phyloP scores from a whole-genome alignment of 1,139 yeast genomes.

The Arxiozyma heterogenica region DNA sequence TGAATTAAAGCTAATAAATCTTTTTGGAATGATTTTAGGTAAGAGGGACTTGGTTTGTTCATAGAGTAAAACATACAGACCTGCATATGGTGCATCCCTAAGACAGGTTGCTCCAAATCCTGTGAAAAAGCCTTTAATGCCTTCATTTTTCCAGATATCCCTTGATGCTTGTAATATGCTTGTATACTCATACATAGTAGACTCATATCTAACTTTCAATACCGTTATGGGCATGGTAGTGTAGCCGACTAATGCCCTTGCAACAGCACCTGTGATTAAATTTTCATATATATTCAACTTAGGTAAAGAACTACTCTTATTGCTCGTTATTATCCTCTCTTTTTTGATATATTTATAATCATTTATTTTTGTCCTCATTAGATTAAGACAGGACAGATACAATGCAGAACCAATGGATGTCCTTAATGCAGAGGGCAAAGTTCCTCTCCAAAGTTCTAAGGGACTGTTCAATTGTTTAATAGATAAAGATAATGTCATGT shows the following conservation, averaged over 20 bases:
- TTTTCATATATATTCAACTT: conserved; percentile 63
- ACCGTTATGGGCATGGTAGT: conserved; percentile 97
- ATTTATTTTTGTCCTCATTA: conserved; percentile 48
- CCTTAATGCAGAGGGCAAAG: conserved; percentile 79
- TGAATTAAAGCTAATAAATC: conserved; percentile 14
- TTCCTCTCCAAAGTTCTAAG: conserved; percentile 80
- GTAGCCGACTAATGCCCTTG: conserved; percentile 76
- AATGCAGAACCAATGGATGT: conserved; percentile 88
- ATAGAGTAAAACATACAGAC: conserved; percentile 76
- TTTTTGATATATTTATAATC: conserved; percentile 13
- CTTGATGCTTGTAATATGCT: conserved; percentile 55
- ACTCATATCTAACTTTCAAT: conserved; percentile 82
- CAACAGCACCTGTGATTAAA: conserved; percentile 64
- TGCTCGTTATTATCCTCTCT: background rate
- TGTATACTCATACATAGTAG: conserved; percentile 60
- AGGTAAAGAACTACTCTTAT: conserved; percentile 43
- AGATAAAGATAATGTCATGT: conserved; percentile 37
- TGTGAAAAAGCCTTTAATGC: conserved; percentile 62
- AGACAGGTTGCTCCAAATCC: conserved; percentile 85
- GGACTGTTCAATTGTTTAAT: conserved; percentile 40
- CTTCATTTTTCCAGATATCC: conserved; percentile 46
- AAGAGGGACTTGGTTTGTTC: conserved; percentile 56
- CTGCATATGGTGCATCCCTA: conserved; percentile 95
- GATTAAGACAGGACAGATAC: conserved; percentile 64
- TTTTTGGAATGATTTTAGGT: conserved; percentile 27